phyloP scores from a whole-genome alignment of 305 asterid species.

The Petunia hybrid region DNA sequence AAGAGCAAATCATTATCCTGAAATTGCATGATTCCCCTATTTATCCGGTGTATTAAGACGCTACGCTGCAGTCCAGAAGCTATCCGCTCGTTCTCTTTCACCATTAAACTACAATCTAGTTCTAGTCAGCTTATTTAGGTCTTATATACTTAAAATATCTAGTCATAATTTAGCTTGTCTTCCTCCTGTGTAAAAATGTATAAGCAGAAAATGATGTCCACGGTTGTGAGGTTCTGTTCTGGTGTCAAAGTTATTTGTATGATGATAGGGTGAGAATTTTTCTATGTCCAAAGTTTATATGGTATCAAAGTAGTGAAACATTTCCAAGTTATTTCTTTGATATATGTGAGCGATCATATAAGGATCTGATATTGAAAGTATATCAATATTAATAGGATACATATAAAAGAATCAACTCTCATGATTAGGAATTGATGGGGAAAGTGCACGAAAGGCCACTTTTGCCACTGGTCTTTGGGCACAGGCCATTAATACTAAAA shows the following conservation, averaged over 20 bases:
- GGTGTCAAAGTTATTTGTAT: neutral
- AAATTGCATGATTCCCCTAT: neutral
- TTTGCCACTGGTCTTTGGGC: no score
- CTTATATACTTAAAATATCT: neutral
- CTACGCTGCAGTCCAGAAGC: neutral
- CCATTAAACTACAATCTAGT: neutral
- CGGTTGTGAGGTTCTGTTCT: neutral
- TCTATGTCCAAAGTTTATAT: constrained; percentile 19
- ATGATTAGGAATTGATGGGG: no score
- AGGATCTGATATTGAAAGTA: neutral
- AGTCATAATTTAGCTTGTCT: neutral
- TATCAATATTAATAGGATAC: neutral
- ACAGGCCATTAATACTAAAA: no score
- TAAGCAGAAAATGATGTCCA: constrained; percentile 1
- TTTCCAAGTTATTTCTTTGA: neutral
- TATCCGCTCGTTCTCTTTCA: neutral
- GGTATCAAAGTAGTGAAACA: constrained; percentile 22
- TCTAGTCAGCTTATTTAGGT: neutral
- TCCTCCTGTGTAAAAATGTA: constrained; percentile 25
- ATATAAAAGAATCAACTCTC: no score
- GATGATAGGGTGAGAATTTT: neutral
- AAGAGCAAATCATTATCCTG: constrained; percentile 10
- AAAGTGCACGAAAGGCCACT: no score
- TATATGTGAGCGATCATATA: neutral
- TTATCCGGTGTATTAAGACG: constrained; percentile 2